phyloP scores from a whole-genome alignment of 2,329 filamentous ascomycete genomes.

The Chrysosporium keratinophilum region DNA sequence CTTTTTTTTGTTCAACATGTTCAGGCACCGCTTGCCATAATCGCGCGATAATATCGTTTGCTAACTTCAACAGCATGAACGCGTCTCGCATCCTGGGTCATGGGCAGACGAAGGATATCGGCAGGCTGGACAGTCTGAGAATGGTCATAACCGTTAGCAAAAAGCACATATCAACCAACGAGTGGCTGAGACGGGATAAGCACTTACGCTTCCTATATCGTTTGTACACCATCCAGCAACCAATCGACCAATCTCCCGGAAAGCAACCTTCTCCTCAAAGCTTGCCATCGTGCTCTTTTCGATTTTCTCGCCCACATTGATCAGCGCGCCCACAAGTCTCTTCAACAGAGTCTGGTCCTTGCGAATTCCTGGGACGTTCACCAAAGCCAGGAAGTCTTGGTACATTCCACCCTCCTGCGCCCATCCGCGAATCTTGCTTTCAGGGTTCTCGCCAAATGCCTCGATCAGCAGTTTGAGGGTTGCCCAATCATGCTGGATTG shows the following conservation, averaged over 20 bases:
- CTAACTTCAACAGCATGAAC: constrained; percentile 61
- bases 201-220: constrained; percentile 49
- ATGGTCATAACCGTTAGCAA: constrained; percentile 8
- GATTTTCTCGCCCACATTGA: constrained; percentile 31
- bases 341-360: constrained; percentile 35
- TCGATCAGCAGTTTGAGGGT: constrained; percentile 58
- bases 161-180: background rate
- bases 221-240: constrained; percentile 57
- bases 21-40: constrained; percentile 40
- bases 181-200: background rate
- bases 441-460: constrained; percentile 55
- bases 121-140: constrained; percentile 27
- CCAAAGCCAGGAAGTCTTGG: constrained; percentile 48
- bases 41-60: constrained; percentile 55
- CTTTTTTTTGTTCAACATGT: background rate
- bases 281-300: constrained; percentile 32
- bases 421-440: constrained; percentile 61
- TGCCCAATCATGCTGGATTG: constrained; percentile 73
- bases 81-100: constrained; percentile 63
- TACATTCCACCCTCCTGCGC: constrained; percentile 71
- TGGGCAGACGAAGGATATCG: constrained; percentile 32
- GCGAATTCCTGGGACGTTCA: constrained; percentile 31
- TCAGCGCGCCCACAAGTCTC: constrained; percentile 41
- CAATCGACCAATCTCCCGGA: constrained; percentile 69
- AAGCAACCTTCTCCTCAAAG: constrained; percentile 57